Base-by-base conservation (phyloP, 2,329 filamentous ascomycete species). In the Parascedosporium putredinis region DNA sequence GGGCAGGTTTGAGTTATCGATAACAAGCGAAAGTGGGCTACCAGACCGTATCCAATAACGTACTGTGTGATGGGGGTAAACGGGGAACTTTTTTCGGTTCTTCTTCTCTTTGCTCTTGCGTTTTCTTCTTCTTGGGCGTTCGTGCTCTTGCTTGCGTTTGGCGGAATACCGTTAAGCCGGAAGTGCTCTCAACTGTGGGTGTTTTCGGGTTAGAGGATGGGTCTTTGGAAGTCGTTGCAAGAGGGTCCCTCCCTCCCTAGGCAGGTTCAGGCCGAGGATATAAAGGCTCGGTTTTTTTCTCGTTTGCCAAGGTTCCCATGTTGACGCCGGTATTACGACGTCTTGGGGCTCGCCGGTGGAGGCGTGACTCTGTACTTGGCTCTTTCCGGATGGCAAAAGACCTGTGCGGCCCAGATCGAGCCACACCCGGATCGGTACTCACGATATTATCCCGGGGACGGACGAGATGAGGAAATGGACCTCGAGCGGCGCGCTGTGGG, bases 371-470 rank as follows among this genome's bases (percentile, higher is more conserved):
- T 12, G 42, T 25, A 24, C 36, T 40, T 40, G 36, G 36, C 36
- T 9, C 9, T 40, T 40, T 40, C 36, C 36, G 36, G 36, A 40
- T 40, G 36, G n/a, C 9, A 40, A n/a, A 40, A 18, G 18, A 18
- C 36, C 22, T 22, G 36, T 40, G 36, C 36, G 22, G 25, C 22
- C 36, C 23, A 27, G 20, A n/a, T 48, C 31, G 20, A 31, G 45
- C 22, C 45, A 48, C 45, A 48, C 33, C n/a, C 20, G 22, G 45
- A 33, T 18, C 18, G 24, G 22, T 27, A 20, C 18, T 50, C 47
- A 50, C 47, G 47, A 50, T 50, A 50, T 50, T 50, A 50, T 50
- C 38, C 47, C 47, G 47, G 47, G 44, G 47, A 22, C 10, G 9
- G 10, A 12, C 27, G 27, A n/a, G n/a, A n/a, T n/a, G n/a, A n/a